Evolutionary conservation across 768 basidiomycete species (phyloP), one percentile per base, ranked within the genome.

Genomic region (Leccinum longicurvipes): DNA sequence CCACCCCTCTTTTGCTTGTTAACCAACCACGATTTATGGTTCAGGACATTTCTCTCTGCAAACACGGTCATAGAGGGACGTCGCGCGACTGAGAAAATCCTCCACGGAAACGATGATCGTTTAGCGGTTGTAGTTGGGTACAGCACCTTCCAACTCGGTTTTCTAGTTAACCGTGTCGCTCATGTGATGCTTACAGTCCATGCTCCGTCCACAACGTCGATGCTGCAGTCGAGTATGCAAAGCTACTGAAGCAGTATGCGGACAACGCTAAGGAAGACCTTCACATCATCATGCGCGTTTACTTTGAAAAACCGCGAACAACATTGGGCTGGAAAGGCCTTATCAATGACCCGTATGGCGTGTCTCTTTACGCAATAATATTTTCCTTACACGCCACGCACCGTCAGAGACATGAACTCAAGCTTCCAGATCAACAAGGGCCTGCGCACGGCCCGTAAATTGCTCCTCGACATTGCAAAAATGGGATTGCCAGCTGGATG

Each of bases 301-400:
- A 99, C 78, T 99, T 98, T 67, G 96, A 98, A 66, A 98, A 98
- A 66, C 88, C 88, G 1, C 81, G 96, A 28, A 98, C 96, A 7
- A 98, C 96, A 0, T 89, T 98, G 47, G 97, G 97, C 25, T 99
- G 96, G 96, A 99, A 99, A 72, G 96, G 96, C 34, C 83, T 98
- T 59, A 98, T 98, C 74, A 98, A 98, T 68, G 94, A 98, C 66
- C 95, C 96, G 70, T 71, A 57, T 11, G 70, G 6, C 10, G n/a
- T 23, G 2, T 32, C 23, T 47, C 24, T n/a, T 6, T 6, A 42
- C 42, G 14, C 8, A 17, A 2, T 25, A 11, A 6, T 39, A 25
- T n/a, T 47, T 44, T 32, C 44, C 54, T 63, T 23, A 65, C 25
- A 8, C 9, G 0, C 11, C 15, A 3, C 17, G 27, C 24, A 10